Evolutionary conservation across 306 rosid species (phyloP).

Genomic region (Casuarina equisetifolia): DNA sequence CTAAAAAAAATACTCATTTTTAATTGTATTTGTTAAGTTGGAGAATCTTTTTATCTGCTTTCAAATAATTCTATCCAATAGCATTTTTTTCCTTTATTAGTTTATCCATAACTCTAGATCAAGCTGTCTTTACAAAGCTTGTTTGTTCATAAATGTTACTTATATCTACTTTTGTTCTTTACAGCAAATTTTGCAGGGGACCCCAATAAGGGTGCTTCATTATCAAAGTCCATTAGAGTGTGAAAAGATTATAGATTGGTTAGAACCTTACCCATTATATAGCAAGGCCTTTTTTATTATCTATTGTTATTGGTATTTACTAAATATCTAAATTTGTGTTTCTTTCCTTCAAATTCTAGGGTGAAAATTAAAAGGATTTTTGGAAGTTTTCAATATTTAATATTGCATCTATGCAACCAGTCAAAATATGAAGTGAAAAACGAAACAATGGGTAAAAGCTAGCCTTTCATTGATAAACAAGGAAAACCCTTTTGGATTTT

Average conservation of each 20-base stretch:
- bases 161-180: slow-evolving; percentile 15
- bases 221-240: slow-evolving; percentile 94
- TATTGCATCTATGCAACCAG: slow-evolving; percentile 85
- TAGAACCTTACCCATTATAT: slow-evolving; percentile 23
- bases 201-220: slow-evolving; percentile 95
- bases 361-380: slow-evolving; percentile 70
- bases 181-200: slow-evolving; percentile 76
- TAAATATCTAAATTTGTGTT: slow-evolving; percentile 15
- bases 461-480: no score
- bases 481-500: no score
- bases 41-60: background rate
- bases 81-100: background rate
- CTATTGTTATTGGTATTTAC: slow-evolving; percentile 12
- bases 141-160: background rate
- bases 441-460: no score
- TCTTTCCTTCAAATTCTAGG: slow-evolving; percentile 49
- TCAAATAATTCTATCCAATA: background rate
- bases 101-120: background rate
- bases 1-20: background rate
- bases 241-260: slow-evolving; percentile 89
- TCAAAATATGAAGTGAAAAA: no score
- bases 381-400: slow-evolving; percentile 83
- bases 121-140: background rate
- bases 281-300: background rate
- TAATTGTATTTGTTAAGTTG: background rate